A percentile compares a stretch with the other conserved stretches of the same genome.
These are phyloP conservation scores for Thinopyrum elongatum DNA, from an alignment of 176 grass and related monocot species.

Conservation along the genomic window DNA sequence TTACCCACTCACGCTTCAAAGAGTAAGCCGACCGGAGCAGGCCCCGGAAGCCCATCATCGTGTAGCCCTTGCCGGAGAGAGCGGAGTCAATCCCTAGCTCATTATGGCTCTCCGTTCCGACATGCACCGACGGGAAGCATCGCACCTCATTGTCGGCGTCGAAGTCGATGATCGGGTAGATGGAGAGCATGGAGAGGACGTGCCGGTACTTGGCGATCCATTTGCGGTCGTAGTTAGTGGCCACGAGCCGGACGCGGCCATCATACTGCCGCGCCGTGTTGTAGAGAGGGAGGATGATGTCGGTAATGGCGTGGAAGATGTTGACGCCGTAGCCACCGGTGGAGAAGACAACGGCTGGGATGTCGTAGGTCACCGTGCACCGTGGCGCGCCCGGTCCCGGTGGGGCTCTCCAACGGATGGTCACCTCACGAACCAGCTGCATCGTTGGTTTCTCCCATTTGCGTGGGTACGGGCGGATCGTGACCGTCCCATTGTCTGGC, in stretches of 20 bases:
- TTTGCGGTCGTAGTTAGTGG: constrained; percentile 3
- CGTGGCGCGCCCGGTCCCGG: not conserved
- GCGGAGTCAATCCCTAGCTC: constrained; percentile 43
- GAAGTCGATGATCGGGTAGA: constrained; percentile 41
- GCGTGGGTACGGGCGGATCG: constrained; percentile 51
- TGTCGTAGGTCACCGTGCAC: constrained; percentile 41
- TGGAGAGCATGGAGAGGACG: constrained; percentile 34
- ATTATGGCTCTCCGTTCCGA: constrained; percentile 47
- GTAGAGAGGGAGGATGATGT: constrained; percentile 69
- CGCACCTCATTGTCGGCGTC: constrained; percentile 47
- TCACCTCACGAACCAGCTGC: constrained; percentile 31
- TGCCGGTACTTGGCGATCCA: constrained; percentile 38
- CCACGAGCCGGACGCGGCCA: constrained; percentile 47
- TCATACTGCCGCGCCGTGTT: constrained; percentile 38
- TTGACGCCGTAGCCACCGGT: constrained; percentile 44
- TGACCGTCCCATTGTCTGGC: constrained; percentile 12
- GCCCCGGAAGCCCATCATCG: constrained; percentile 49
- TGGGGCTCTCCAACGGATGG: not conserved
- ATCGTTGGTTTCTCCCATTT: constrained; percentile 46
- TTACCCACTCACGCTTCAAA: constrained; percentile 17
- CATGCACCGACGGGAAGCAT: constrained; percentile 46
- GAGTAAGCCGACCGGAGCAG: constrained; percentile 44
- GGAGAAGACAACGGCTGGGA: constrained; percentile 61
- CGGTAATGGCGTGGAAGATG: constrained; percentile 61
- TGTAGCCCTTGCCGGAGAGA: constrained; percentile 27